Conservation (phyloP, 345 rosid species). For the Dipteronia sinensis region DNA sequence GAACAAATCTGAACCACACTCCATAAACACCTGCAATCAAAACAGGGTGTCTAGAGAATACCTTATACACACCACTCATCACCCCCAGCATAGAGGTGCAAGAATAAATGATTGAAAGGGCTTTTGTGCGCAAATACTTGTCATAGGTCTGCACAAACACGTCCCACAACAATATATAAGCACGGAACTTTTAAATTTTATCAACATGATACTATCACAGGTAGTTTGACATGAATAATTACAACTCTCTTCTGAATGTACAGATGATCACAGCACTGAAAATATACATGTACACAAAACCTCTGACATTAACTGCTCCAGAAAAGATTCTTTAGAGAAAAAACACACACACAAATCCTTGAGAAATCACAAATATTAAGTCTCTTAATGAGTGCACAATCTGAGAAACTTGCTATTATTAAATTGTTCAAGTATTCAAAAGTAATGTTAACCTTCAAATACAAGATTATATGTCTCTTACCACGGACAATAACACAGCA, state of each 20-base stretch:
- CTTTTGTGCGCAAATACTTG: constrained; percentile 69
- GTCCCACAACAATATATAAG: constrained; percentile 10
- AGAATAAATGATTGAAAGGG: constrained; percentile 80
- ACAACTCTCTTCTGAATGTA: neutral
- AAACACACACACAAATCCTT: neutral
- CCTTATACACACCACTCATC: constrained; percentile 88
- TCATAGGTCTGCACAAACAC: constrained; percentile 60
- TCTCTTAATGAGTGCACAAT: neutral
- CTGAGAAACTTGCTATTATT: neutral
- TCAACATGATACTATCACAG: neutral
- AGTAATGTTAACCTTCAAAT: constrained; percentile 8
- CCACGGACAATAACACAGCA: neutral
- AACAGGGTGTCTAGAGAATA: constrained; percentile 27
- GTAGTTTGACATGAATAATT: neutral
- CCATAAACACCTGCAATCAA: constrained; percentile 19
- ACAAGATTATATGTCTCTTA: constrained; percentile 4
- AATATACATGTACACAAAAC: neutral
- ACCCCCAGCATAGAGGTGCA: constrained; percentile 76
- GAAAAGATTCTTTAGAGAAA: neutral
- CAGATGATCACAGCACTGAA: neutral
- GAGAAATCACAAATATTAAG: neutral
- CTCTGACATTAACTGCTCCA: neutral
- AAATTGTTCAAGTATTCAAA: neutral
- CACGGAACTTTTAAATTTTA: constrained; percentile 18
- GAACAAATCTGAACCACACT: constrained; percentile 25